These are phyloP conservation scores for Raphanus sativus DNA, from an alignment of 345 rosid species.

Conservation along the genomic window DNA sequence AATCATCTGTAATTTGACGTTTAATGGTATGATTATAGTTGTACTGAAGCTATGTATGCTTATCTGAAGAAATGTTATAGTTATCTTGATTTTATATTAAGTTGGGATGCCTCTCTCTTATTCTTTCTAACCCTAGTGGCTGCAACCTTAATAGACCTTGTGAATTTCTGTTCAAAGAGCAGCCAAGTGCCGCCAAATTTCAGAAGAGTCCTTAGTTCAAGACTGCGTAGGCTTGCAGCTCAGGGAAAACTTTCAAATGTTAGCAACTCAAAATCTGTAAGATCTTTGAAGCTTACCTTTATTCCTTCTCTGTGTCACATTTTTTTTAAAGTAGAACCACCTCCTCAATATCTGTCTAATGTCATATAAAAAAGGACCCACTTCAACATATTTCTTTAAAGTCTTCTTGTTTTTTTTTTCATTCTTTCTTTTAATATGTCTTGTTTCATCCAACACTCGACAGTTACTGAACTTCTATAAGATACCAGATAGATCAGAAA, in stretches of 20 bases:
- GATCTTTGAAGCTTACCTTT: conserved; percentile 3
- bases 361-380: too few species aligned
- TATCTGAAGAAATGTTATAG: neutral
- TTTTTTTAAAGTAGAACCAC: neutral
- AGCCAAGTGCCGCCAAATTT: conserved; percentile 75
- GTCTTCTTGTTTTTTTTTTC: neutral
- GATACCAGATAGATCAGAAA: conserved; percentile 42
- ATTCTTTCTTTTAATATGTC: neutral
- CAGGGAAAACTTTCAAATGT: conserved; percentile 84
- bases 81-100: neutral
- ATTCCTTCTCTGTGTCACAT: neutral
- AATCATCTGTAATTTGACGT: too few species aligned
- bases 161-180: conserved; percentile 43
- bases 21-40: too few species aligned
- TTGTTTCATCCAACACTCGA: conserved; percentile 17
- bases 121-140: neutral
- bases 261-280: conserved; percentile 34
- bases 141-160: conserved; percentile 9
- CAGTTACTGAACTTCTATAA: conserved; percentile 63
- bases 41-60: too few species aligned
- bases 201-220: conserved; percentile 66
- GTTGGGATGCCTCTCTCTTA: conserved; percentile 2
- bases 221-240: conserved; percentile 75
- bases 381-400: too few species aligned
- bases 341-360: neutral